Percentiles rank a stretch among this genome's conserved stretches.
Conservation (phyloP, 139 green algal genomes). For the Chlorella sp. region DNA sequence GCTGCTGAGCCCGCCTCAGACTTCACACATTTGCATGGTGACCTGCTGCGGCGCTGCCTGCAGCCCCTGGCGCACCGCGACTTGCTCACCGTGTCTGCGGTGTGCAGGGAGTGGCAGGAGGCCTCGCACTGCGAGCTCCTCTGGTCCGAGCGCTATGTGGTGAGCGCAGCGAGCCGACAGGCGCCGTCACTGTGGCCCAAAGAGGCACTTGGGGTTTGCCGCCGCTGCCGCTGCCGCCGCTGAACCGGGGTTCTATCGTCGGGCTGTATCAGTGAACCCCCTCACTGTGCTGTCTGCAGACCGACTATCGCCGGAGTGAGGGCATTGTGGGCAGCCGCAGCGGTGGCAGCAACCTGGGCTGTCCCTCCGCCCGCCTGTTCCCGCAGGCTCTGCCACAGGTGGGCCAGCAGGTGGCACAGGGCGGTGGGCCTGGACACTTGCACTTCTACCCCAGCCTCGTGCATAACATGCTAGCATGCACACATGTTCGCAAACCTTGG, state of each 20-base stretch:
- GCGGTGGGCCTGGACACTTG: no score
- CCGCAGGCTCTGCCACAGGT: background rate
- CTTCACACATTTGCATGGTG: background rate
- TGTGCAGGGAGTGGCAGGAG: background rate
- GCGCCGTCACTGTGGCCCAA: background rate
- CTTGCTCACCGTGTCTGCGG: background rate
- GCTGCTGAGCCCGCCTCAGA: no score
- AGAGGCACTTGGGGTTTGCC: background rate
- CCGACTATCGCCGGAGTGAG: background rate
- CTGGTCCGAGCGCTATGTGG: background rate
- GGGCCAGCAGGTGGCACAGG: background rate
- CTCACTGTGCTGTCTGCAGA: background rate
- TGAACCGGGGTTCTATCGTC: background rate
- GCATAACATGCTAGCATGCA: no score
- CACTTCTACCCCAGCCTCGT: no score
- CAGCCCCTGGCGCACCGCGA: background rate
- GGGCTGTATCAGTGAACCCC: background rate
- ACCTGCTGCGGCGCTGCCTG: constrained; percentile 14
- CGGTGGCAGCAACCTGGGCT: constrained; percentile 21
- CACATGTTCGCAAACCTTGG: no score
- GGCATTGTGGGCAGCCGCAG: background rate
- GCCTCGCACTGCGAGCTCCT: background rate
- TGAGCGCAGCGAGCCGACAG: background rate
- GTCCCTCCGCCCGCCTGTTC: background rate
- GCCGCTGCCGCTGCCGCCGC: background rate